Conservation (phyloP, 1,284 basidiomycete species). For the Ganoderma sp. region DNA sequence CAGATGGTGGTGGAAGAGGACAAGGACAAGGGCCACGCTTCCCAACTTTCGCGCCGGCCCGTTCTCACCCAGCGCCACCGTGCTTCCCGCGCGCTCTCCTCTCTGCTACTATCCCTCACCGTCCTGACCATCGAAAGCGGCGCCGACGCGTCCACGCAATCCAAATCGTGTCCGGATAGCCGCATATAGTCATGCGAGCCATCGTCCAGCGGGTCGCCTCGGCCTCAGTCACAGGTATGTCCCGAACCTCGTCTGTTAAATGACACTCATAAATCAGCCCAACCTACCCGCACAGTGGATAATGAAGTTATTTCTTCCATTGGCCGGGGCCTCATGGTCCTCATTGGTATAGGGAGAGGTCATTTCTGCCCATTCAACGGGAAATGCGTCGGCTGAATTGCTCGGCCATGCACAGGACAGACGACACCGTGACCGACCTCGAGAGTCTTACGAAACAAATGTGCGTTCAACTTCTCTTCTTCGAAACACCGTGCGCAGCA, state of each 20-base stretch:
- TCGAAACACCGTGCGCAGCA: not conserved
- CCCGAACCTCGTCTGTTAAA: not conserved
- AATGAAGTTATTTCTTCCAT: constrained; percentile 78
- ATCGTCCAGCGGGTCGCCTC: constrained; percentile 78
- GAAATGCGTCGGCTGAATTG: constrained; percentile 31
- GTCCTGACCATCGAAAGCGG: constrained; percentile 17
- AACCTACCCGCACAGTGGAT: constrained; percentile 56
- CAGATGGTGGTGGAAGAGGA: constrained; percentile 24
- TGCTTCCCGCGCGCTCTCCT: constrained; percentile 4
- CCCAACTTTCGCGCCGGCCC: constrained; percentile 14
- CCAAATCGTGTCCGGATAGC: not conserved
- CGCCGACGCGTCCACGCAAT: constrained; percentile 5
- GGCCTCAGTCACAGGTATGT: constrained; percentile 74
- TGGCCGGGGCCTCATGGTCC: constrained; percentile 82
- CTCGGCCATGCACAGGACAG: constrained; percentile 48
- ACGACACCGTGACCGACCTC: constrained; percentile 79
- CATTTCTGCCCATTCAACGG: constrained; percentile 34
- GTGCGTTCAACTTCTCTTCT: constrained; percentile 44
- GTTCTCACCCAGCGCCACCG: constrained; percentile 14
- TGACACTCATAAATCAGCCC: constrained; percentile 5
- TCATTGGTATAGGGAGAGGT: constrained; percentile 88
- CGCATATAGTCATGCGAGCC: constrained; percentile 65
- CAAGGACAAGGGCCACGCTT: constrained; percentile 13
- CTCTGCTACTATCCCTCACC: constrained; percentile 2
- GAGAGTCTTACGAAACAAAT: constrained; percentile 81